These are phyloP conservation scores for Oryza brachyantha DNA, from an alignment of 176 grass and related monocot species.

Conservation along the genomic window DNA sequence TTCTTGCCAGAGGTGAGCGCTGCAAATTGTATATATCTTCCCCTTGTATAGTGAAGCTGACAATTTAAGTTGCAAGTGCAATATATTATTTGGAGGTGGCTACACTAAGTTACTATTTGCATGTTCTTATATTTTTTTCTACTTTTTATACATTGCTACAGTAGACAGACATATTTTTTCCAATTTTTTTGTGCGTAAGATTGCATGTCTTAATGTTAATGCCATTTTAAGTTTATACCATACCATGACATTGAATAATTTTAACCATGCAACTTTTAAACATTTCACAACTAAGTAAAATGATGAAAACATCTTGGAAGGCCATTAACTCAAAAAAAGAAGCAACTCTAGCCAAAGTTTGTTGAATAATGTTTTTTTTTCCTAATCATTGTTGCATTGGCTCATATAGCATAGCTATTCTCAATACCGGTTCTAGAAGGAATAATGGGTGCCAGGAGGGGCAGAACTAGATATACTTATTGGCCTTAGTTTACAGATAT, in stretches of 20 bases:
- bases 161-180: too few species aligned
- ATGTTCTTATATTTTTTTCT: too few species aligned
- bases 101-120: too few species aligned
- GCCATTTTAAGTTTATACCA: not conserved
- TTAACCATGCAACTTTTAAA: not conserved
- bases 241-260: not conserved
- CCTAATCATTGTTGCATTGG: not conserved
- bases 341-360: not conserved
- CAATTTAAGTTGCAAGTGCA: too few species aligned
- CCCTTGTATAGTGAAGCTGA: too few species aligned
- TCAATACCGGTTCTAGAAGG: not conserved
- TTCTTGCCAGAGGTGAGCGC: not conserved
- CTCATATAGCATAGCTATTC: not conserved
- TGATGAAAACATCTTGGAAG: not conserved
- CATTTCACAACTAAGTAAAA: not conserved
- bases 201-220: too few species aligned
- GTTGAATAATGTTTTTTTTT: not conserved
- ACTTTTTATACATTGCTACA: too few species aligned
- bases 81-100: too few species aligned
- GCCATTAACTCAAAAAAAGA: not conserved
- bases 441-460: not conserved
- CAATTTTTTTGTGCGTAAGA: too few species aligned
- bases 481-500: not conserved
- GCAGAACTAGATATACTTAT: slow-evolving; percentile 17
- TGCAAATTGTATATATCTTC: not conserved